Conservation (phyloP, 2,329 filamentous ascomycete genomes). For the Botrytis medusae region DNA sequence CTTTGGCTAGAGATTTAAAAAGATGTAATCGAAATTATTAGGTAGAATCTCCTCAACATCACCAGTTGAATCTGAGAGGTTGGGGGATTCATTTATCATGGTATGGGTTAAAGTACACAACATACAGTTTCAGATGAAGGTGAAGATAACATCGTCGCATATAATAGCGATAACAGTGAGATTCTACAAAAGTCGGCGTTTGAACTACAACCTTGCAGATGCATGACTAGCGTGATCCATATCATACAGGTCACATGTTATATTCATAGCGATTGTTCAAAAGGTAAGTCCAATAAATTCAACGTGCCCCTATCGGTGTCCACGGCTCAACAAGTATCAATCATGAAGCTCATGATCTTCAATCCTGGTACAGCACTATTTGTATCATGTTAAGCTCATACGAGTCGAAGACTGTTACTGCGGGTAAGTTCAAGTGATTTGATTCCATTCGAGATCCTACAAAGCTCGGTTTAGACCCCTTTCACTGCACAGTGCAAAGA, state of each 20-base stretch:
- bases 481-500: background rate
- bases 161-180: background rate
- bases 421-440: background rate
- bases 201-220: slow-evolving; percentile 1
- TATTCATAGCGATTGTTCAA: background rate
- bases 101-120: background rate
- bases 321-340: background rate
- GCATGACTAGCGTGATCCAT: background rate
- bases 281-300: background rate
- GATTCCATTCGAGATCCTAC: background rate
- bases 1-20: no score
- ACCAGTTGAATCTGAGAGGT: background rate
- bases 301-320: background rate
- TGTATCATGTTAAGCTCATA: background rate
- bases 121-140: background rate
- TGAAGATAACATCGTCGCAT: background rate
- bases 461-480: background rate
- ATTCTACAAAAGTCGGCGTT: slow-evolving; percentile 7
- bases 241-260: background rate
- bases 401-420: background rate
- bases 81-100: background rate
- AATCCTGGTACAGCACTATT: background rate
- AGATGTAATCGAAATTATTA: background rate
- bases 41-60: background rate
- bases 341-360: no score